Base-by-base conservation (phyloP, 352 stramenopile genomes). In the Globisporangium barbulae region DNA sequence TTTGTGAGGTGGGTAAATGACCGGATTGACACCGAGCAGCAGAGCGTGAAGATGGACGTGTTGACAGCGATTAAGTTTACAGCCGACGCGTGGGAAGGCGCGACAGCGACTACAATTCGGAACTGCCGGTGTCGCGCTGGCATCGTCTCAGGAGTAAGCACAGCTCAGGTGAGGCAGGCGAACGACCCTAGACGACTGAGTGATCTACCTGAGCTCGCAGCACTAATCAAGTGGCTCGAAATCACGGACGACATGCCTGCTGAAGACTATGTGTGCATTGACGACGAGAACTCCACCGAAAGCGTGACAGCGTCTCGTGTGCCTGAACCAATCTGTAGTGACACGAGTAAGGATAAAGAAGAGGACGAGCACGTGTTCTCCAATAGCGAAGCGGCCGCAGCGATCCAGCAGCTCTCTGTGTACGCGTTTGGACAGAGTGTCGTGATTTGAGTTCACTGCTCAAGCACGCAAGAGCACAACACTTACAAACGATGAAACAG, bases 361-460 rank as follows among this genome's bases (percentile, higher is more conserved):
- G 44, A 50, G 10, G 44, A 28, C 5, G 44, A 50, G 44, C 44
- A 50, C 7, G 44, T 50, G 6, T 50, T 28, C n/a, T 30, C 19
- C 7, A 19, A 50, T 28, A 28, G 44, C 19, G 44, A 50, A 50
- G n/a, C n/a, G 0, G 19, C 30, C 44, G 6, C 1, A 50, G 44
- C 44, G n/a, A 15, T 15, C 44, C 44, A 53, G 47, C n/a, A 33
- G 47, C 47, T 53, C 47, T 53, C 13, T n/a, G 47, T 53, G 47
- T 33, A 53, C 8, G 47, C 21, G 1, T 53, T 53, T 33, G 47
- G 21, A 9, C 47, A 33, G 47, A 53, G 47, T 53, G 47, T 52
- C 45, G 9, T 53, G 47, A 3, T 1, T 33, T 53, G 47, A 33
- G 9, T 7, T 53, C 5, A 13, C 47, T 53, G 8, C 47, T 53